These are phyloP conservation scores for Rehmannia glutinosa DNA, from an alignment of 257 asterid genomes.

Conservation along the genomic window DNA sequence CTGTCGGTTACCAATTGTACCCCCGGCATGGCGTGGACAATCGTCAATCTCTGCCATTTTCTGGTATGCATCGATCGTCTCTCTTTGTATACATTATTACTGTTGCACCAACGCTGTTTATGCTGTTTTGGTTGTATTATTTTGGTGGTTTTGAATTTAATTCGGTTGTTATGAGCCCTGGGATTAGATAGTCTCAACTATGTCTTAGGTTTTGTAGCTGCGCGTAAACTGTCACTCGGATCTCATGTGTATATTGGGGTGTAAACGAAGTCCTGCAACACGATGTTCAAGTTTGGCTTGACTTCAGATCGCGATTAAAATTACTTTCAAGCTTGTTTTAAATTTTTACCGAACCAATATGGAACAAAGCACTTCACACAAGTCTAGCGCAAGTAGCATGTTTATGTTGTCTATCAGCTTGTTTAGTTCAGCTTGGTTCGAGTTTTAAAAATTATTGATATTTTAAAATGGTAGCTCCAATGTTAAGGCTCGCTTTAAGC, in stretches of 20 bases:
- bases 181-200: not conserved
- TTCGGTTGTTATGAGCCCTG: not conserved
- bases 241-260: too few relatives aligned
- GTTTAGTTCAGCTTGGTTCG: not conserved
- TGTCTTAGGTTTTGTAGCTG: conserved; percentile 5
- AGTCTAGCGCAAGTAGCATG: not conserved
- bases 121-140: not conserved
- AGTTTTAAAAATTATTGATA: not conserved
- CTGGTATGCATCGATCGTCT: conserved; percentile 29
- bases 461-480: not conserved
- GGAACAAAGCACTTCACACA: not conserved
- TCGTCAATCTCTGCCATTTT: conserved; percentile 79
- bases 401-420: not conserved
- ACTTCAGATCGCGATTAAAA: too few relatives aligned
- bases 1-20: conserved; percentile 76
- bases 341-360: not conserved
- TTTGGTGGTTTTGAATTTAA: not conserved
- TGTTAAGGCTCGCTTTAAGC: too few relatives aligned
- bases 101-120: not conserved
- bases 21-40: conserved; percentile 95
- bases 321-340: not conserved
- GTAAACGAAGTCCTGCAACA: not conserved
- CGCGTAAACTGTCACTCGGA: not conserved
- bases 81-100: not conserved
- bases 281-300: too few relatives aligned